phyloP scores from a whole-genome alignment of 768 basidiomycete species.

The Kwoniella bestiolae region DNA sequence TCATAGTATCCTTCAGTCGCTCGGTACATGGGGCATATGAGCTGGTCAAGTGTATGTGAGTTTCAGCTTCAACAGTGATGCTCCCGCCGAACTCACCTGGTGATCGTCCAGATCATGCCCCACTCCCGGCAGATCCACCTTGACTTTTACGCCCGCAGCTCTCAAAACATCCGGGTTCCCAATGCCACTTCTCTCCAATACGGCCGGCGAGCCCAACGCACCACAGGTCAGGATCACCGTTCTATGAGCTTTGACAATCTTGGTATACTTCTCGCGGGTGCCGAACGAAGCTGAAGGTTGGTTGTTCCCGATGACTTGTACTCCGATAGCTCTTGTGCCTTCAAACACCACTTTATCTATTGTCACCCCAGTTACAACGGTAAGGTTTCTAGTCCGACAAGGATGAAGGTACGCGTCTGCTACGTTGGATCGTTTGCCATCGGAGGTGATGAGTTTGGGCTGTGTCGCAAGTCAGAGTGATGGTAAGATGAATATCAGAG shows the following conservation, averaged over 20 bases:
- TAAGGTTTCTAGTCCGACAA: slow-evolving; percentile 5
- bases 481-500: neutral
- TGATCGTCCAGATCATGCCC: slow-evolving; percentile 32
- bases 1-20: slow-evolving; percentile 17
- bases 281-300: neutral
- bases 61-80: neutral
- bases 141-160: neutral
- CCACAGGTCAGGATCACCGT: slow-evolving; percentile 13
- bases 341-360: slow-evolving; percentile 17
- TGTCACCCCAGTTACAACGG: slow-evolving; percentile 17
- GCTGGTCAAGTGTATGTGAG: slow-evolving; percentile 2
- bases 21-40: slow-evolving; percentile 22
- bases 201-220: slow-evolving; percentile 13
- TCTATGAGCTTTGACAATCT: slow-evolving; percentile 2
- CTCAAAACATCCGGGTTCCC: slow-evolving; percentile 8
- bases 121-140: slow-evolving; percentile 26
- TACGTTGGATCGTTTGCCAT: slow-evolving; percentile 24
- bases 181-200: slow-evolving; percentile 22
- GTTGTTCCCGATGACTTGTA: slow-evolving; percentile 6
- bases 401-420: slow-evolving; percentile 24
- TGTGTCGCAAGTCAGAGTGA: no score
- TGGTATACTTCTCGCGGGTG: slow-evolving; percentile 1
- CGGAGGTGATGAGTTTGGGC: slow-evolving; percentile 27
- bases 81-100: slow-evolving; percentile 20
- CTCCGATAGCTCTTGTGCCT: slow-evolving; percentile 9